phyloP scores from a whole-genome alignment of 768 basidiomycete genomes.

The Collybia nuda region DNA sequence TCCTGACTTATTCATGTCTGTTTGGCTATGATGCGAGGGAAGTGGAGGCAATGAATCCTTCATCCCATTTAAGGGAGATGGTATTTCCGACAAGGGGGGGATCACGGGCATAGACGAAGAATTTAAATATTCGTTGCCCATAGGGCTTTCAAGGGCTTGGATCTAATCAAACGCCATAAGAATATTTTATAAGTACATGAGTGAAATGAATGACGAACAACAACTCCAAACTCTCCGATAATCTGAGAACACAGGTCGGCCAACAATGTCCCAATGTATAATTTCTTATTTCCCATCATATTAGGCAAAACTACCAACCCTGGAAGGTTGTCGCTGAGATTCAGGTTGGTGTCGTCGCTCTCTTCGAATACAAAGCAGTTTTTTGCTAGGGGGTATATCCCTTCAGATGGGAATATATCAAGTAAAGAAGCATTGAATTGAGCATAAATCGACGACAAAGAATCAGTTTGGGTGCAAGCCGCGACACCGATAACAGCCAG shows the following conservation, averaged over 20 bases:
- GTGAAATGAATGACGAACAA: conserved; percentile 56
- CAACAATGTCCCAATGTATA: conserved; percentile 86
- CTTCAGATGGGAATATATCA: conserved; percentile 65
- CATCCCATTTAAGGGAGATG: conserved; percentile 50
- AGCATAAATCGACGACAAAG: conserved; percentile 50
- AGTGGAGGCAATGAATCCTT: conserved; percentile 45
- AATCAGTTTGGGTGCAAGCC: conserved; percentile 56
- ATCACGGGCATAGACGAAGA: conserved; percentile 61
- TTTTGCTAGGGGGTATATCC: conserved; percentile 75
- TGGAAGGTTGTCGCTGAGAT: conserved; percentile 53
- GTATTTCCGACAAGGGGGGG: conserved; percentile 61
- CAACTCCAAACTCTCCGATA: conserved; percentile 77
- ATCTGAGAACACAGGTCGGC: conserved; percentile 89
- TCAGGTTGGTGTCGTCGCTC: conserved; percentile 55
- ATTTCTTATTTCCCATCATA: conserved; percentile 83
- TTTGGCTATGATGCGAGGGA: conserved; percentile 52
- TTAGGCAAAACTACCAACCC: conserved; percentile 80
- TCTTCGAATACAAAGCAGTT: conserved; percentile 89
- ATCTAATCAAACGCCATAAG: conserved; percentile 43
- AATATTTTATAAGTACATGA: not conserved
- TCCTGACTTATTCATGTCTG: conserved; percentile 46
- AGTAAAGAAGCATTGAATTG: conserved; percentile 67
- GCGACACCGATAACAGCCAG: conserved; percentile 89
- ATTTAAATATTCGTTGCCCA: conserved; percentile 86
- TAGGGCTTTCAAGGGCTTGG: conserved; percentile 74